Evolutionary conservation across 1,284 basidiomycete genomes (phyloP).

Genomic region (Tilletiopsis washingtonensis): DNA sequence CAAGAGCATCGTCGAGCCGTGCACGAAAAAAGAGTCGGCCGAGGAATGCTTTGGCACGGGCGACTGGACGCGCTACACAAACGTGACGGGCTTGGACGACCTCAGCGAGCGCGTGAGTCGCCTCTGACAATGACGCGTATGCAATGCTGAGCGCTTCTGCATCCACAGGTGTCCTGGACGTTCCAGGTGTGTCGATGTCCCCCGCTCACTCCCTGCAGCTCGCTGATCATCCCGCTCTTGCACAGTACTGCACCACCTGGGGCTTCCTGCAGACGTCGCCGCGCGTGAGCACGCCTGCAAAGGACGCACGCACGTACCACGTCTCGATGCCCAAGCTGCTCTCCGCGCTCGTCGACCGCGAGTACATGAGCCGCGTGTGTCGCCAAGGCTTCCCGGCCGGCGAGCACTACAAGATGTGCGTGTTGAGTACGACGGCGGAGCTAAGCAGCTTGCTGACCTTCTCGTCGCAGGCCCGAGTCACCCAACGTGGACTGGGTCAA

Average conservation of each 20-base stretch:
- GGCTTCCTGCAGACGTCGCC: slow-evolving; percentile 63
- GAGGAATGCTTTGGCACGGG: slow-evolving; percentile 69
- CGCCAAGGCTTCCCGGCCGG: slow-evolving; percentile 72
- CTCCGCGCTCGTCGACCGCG: slow-evolving; percentile 64
- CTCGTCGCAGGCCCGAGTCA: slow-evolving; percentile 50
- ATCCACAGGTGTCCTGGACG: not conserved
- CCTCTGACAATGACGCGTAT: too few species aligned
- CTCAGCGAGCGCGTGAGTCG: too few species aligned
- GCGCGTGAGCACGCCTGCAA: slow-evolving; percentile 10
- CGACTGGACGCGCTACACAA: slow-evolving; percentile 59
- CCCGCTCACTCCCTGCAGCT: too few species aligned
- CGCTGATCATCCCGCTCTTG: too few species aligned
- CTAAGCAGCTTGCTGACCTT: not conserved
- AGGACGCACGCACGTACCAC: slow-evolving; percentile 11
- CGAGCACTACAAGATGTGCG: slow-evolving; percentile 58
- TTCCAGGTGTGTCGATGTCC: too few species aligned
- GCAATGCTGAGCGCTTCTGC: too few species aligned
- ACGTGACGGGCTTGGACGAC: slow-evolving; percentile 56
- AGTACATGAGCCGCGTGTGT: slow-evolving; percentile 74
- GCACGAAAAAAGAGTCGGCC: slow-evolving; percentile 3
- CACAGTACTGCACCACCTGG: slow-evolving; percentile 83
- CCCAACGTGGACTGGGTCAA: slow-evolving; percentile 78
- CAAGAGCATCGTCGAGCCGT: slow-evolving; percentile 20
- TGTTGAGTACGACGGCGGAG: not conserved
- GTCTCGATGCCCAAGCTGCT: slow-evolving; percentile 57